Evolutionary conservation across 352 stramenopile species (phyloP).

Genomic region (Blastocystis sp.): DNA sequence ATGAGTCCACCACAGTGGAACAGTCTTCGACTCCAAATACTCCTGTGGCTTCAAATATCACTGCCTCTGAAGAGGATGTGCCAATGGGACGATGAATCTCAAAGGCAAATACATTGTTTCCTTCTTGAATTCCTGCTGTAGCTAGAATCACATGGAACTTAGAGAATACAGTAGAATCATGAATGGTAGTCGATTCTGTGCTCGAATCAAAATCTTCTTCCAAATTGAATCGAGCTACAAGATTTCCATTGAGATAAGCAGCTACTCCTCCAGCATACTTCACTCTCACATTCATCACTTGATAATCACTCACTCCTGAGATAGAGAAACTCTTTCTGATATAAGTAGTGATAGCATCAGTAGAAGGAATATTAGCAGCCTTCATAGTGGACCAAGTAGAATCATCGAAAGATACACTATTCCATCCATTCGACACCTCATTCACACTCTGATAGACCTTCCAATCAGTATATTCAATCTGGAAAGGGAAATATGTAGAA

Average conservation of each 20-base stretch:
- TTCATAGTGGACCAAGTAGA: background rate
- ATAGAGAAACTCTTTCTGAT: background rate
- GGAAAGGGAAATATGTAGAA: conserved; percentile 18
- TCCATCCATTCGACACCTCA: background rate
- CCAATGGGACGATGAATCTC: conserved; percentile 1
- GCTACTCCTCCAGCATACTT: conserved; percentile 15
- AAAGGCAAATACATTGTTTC: conserved; percentile 8
- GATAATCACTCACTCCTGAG: background rate
- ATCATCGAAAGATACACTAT: background rate
- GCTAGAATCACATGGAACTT: conserved; percentile 7
- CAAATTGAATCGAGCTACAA: conserved; percentile 27
- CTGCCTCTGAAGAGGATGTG: background rate
- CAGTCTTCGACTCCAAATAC: conserved; percentile 27
- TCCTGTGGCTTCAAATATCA: conserved; percentile 16
- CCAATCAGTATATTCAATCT: conserved; percentile 22
- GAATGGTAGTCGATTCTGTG: background rate
- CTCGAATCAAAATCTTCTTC: background rate
- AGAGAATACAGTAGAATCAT: background rate
- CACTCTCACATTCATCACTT: conserved; percentile 31
- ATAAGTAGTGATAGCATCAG: background rate
- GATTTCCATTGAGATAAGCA: conserved; percentile 22
- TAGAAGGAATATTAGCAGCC: background rate
- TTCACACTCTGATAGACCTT: background rate
- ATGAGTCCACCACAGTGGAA: conserved; percentile 1
- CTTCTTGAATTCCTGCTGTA: background rate